Evolutionary conservation across 768 basidiomycete genomes (phyloP).

Genomic region (Candolleomyces aberdarensis): DNA sequence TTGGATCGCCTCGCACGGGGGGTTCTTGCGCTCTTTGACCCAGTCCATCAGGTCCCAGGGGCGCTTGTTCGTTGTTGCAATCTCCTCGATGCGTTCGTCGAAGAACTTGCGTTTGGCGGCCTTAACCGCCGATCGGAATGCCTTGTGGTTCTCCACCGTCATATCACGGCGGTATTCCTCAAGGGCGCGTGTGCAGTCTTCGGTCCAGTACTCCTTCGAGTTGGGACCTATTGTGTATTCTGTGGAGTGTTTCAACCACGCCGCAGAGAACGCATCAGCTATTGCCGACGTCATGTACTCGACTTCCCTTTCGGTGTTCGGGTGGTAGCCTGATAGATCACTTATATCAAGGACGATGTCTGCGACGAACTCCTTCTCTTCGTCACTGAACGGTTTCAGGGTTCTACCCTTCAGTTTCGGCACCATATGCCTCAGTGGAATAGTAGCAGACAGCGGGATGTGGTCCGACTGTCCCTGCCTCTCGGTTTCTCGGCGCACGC

Average conservation of each 20-base stretch:
- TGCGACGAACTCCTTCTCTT: neutral
- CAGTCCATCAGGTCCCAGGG: constrained; percentile 18
- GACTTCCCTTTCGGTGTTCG: neutral
- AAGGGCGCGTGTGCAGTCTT: neutral
- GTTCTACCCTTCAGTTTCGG: too few relatives aligned
- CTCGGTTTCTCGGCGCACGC: too few relatives aligned
- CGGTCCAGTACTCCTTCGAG: neutral
- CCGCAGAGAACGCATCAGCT: neutral
- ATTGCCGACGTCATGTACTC: neutral
- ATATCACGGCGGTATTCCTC: neutral
- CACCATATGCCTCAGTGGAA: too few relatives aligned
- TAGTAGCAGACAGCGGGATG: too few relatives aligned
- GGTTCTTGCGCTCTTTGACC: constrained; percentile 10
- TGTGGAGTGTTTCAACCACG: neutral
- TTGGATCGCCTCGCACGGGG: constrained; percentile 9
- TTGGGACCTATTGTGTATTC: neutral
- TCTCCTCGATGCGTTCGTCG: too few relatives aligned
- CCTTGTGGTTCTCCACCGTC: neutral
- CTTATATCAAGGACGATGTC: neutral
- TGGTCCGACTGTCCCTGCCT: too few relatives aligned
- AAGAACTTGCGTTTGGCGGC: too few relatives aligned
- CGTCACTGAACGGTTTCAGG: neutral
- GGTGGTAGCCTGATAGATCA: neutral
- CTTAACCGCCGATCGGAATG: neutral
- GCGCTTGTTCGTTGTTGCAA: constrained; percentile 7